These are phyloP conservation scores for Capsella bursapastoris DNA, from an alignment of 345 rosid species.

Conservation along the genomic window DNA sequence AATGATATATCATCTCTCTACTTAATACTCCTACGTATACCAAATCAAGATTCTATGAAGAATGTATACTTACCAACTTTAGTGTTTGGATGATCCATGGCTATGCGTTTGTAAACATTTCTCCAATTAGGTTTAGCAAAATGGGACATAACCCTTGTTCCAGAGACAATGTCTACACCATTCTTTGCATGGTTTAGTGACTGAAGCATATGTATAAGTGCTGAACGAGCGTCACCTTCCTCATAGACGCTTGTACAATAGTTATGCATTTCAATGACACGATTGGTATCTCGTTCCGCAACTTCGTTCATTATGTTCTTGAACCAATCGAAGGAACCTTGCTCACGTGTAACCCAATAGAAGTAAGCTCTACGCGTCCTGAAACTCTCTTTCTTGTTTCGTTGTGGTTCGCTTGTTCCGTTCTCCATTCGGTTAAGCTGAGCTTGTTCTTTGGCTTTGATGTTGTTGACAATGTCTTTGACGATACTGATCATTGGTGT, in stretches of 20 bases:
- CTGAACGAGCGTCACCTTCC: constrained; percentile 86
- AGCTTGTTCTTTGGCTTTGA: constrained; percentile 64
- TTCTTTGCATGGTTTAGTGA: constrained; percentile 74
- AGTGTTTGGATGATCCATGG: constrained; percentile 61
- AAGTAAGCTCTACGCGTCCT: constrained; percentile 79
- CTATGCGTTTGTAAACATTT: constrained; percentile 66
- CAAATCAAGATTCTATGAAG: neutral
- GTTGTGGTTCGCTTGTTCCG: constrained; percentile 43
- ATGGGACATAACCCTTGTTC: constrained; percentile 78
- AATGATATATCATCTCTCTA: neutral
- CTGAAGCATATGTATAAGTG: constrained; percentile 81
- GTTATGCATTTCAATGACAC: constrained; percentile 73
- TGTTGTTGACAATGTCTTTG: constrained; percentile 76
- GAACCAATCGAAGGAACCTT: constrained; percentile 89
- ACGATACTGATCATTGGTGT: constrained; percentile 92
- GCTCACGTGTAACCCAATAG: constrained; percentile 87
- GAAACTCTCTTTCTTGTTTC: constrained; percentile 53
- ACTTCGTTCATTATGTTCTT: constrained; percentile 82
- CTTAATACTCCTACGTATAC: neutral
- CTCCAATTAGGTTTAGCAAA: constrained; percentile 86
- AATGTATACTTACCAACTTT: constrained; percentile 62
- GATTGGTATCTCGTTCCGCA: constrained; percentile 65
- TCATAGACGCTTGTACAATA: constrained; percentile 86
- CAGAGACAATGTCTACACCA: constrained; percentile 79
- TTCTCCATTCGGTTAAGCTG: constrained; percentile 44